Evolutionary conservation across 768 basidiomycete species (phyloP), one percentile per base, ranked within the genome.

Genomic region (Floccularia luteovirens): DNA sequence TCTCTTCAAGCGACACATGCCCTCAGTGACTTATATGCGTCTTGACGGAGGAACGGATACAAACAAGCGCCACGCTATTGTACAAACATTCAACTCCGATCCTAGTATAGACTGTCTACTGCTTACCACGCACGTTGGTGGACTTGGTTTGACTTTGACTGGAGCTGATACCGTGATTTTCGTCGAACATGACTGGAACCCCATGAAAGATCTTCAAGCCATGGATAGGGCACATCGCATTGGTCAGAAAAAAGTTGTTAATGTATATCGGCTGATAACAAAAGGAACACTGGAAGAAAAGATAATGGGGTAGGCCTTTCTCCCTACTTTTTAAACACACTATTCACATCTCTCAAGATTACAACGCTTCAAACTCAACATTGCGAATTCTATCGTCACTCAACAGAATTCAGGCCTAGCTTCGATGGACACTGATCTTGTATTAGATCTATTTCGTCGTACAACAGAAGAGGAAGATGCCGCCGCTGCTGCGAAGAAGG

Each of bases 131-230:
- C 91, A 93, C 50, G 94, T 99, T 32, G 96, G 96, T 42, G 96
- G 96, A 2, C 67, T 99, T 20, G 96, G 96, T 5, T 64, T 99
- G 55, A 99, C 94, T 14, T 65, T 99, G 47, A 99, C 96, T 0
- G 94, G 96, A 16, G 96, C 96, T 5, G 96, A 99, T 57, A 99
- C 96, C 0, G 96, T 99, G 43, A 96, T 99, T 47, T 99, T 99
- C 52, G 90, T 99, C 38, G 96, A 99, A 57, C 96, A 99, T 52
- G 96, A 99, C 58, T 99, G 96, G 96, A 99, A 99, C 58, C 96
- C 96, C 5, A 96, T 94, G 92, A 98, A 98, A 60, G 96, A 99
- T 66, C 65, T 98, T 4, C 96, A 99, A 56, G 96, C 96, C 5
- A 99, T 99, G 96, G 96, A 99, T 56, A 77, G 96, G 43, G 96